Evolutionary conservation across 129 eudicot species (phyloP), one percentile per base, ranked within the genome.

Genomic region (Oenanthe sinensis): DNA sequence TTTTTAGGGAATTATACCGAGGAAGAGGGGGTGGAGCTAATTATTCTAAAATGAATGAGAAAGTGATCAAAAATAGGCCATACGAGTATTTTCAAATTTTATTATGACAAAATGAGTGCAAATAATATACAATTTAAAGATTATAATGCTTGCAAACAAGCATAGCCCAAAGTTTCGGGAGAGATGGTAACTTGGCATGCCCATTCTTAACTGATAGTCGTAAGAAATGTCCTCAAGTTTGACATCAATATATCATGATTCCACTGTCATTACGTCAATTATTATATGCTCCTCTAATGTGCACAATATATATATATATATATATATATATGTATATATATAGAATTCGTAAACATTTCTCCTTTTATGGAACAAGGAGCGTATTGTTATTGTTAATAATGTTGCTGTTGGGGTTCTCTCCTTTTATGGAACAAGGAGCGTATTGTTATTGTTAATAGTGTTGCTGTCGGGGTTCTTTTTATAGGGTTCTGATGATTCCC

Each of bases 401-500:
- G 33, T 6, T 24, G 12, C n/a, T 36, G 24, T 70, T 39, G 6
- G 74, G 43, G 45, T 17, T 70, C 1, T 46, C 46, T 37, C 45
- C 10, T 63, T 9, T 63, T 63, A 10, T 8, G 39, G 9, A 22
- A 6, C 2, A 28, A 6, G 40, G 24, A 69, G 39, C 6, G 8
- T 6, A 36, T 69, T 19, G 10, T 69, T 37, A 37, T 37, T 19
- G 16, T 2, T 70, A 17, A 17, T 2, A 39, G 15, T 36, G 36
- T 7, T 24, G 13, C 24, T 36, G 24, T 70, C 19, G 7, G 75
- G 43, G 45, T 17, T 70, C 1, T 46, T 74, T 77, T 33, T 75
- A 33, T 88, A 91, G 98, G 80, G 77, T n/a, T 48, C 82, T 80
- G 91, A 86, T 16, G 75, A 43, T 13, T 67, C 22, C 83, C 97